Conservation (phyloP, 768 basidiomycete genomes). For the Auricularia auricula-judae region DNA sequence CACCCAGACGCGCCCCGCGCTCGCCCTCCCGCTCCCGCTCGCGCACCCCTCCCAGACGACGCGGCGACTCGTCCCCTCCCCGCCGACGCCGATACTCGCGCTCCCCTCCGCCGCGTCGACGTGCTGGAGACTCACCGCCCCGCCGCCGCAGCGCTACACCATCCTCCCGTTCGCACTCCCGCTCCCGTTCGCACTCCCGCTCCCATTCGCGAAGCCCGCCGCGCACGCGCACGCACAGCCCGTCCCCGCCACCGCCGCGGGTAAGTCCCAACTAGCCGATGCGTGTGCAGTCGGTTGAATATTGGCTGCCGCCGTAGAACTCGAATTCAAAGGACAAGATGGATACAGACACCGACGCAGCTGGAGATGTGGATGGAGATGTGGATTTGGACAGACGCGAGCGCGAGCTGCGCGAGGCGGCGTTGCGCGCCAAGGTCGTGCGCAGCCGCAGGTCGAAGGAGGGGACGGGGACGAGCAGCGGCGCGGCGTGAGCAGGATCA, state of each 20-base stretch:
- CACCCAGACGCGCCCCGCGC: conserved; percentile 14
- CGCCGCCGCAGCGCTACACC: neutral
- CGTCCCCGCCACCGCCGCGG: too few relatives aligned
- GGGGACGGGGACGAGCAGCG: neutral
- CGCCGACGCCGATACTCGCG: neutral
- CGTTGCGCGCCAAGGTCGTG: conserved; percentile 73
- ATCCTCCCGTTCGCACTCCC: neutral
- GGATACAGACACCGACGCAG: neutral
- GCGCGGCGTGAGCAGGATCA: too few relatives aligned
- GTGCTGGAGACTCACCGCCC: neutral
- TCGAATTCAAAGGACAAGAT: conserved; percentile 11
- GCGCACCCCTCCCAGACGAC: conserved; percentile 18
- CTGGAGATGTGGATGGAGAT: neutral
- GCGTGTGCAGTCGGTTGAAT: too few relatives aligned
- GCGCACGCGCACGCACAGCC: too few relatives aligned
- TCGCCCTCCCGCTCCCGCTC: conserved; percentile 24
- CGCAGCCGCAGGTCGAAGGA: neutral
- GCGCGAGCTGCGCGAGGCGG: conserved; percentile 71
- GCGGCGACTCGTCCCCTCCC: conserved; percentile 2
- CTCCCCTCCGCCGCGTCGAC: neutral
- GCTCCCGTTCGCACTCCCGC: too few relatives aligned
- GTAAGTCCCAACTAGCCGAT: too few relatives aligned
- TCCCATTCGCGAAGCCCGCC: too few relatives aligned
- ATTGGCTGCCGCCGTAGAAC: too few relatives aligned
- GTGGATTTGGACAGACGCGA: conserved; percentile 47